A percentile compares a stretch with the other conserved stretches of the same genome.
These are phyloP conservation scores for Plasmodium chabaudi DNA, from an alignment of 169 alveolate species.

Conservation along the genomic window DNA sequence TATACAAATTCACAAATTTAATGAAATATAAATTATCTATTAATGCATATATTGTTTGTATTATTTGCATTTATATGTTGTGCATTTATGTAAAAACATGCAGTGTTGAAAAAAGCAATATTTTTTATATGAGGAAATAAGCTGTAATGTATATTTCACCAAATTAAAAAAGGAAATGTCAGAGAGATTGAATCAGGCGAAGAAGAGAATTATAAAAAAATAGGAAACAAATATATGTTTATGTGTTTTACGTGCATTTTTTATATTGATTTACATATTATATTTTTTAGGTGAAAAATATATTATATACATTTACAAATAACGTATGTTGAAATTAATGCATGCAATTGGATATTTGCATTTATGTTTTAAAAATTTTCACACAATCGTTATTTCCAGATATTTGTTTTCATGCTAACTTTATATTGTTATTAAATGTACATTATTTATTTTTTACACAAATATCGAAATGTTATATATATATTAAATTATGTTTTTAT, in stretches of 20 bases:
- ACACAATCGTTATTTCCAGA: neutral
- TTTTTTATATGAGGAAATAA: no score
- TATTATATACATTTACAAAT: conserved; percentile 2
- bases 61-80: conserved; percentile 16
- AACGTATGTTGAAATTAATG: conserved; percentile 26
- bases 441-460: no score
- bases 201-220: conserved; percentile 38
- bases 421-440: no score
- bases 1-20: conserved; percentile 2
- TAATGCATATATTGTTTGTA: conserved; percentile 4
- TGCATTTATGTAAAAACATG: conserved; percentile 41
- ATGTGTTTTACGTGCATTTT: conserved; percentile 4
- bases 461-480: no score
- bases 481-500: no score
- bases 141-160: no score
- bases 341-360: conserved; percentile 15
- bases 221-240: neutral
- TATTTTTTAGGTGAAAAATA: conserved; percentile 9
- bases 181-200: neutral
- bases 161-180: no score
- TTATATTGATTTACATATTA: neutral
- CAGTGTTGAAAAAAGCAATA: conserved; percentile 12
- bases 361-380: conserved; percentile 24
- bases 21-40: neutral
- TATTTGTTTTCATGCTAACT: conserved; percentile 19